Conservation (phyloP, 352 stramenopile genomes). For the Globisporangium cystogenes region DNA sequence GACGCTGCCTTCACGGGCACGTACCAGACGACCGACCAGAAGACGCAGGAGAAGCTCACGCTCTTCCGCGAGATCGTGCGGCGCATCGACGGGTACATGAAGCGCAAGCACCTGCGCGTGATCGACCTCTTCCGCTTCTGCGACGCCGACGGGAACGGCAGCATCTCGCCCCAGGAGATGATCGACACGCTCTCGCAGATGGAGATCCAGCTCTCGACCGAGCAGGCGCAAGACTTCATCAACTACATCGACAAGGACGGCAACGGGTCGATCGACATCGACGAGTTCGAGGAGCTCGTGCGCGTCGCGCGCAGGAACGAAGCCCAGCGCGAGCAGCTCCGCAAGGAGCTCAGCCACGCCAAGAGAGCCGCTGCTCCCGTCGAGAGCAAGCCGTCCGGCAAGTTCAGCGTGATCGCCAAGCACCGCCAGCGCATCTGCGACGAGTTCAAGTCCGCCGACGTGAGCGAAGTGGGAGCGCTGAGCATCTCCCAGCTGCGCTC, state of each 20-base stretch:
- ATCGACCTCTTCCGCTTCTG: slow-evolving; percentile 87
- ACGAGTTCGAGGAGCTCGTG: slow-evolving; percentile 82
- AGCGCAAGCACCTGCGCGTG: slow-evolving; percentile 74
- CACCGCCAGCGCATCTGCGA: slow-evolving; percentile 60
- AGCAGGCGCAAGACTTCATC: slow-evolving; percentile 68
- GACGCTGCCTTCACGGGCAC: slow-evolving; percentile 40
- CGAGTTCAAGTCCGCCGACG: slow-evolving; percentile 41
- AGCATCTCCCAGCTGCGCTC: slow-evolving; percentile 38
- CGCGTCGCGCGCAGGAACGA: slow-evolving; percentile 63
- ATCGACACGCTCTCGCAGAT: slow-evolving; percentile 81
- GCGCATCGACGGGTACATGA: slow-evolving; percentile 82
- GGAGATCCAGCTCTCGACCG: slow-evolving; percentile 69
- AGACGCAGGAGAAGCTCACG: slow-evolving; percentile 59
- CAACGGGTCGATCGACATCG: slow-evolving; percentile 79
- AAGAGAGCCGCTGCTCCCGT: slow-evolving; percentile 15
- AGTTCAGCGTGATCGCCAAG: slow-evolving; percentile 39
- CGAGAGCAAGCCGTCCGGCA: slow-evolving; percentile 31
- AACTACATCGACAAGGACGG: slow-evolving; percentile 79
- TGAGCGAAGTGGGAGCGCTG: slow-evolving; percentile 31
- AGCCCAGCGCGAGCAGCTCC: slow-evolving; percentile 67
- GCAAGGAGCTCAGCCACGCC: slow-evolving; percentile 48
- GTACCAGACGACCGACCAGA: slow-evolving; percentile 64
- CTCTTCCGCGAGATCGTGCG: slow-evolving; percentile 73
- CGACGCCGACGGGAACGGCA: slow-evolving; percentile 71
- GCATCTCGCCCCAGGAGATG: slow-evolving; percentile 76